Evolutionary conservation across 257 asterid species (phyloP).

Genomic region (Solanum chmielewskii): DNA sequence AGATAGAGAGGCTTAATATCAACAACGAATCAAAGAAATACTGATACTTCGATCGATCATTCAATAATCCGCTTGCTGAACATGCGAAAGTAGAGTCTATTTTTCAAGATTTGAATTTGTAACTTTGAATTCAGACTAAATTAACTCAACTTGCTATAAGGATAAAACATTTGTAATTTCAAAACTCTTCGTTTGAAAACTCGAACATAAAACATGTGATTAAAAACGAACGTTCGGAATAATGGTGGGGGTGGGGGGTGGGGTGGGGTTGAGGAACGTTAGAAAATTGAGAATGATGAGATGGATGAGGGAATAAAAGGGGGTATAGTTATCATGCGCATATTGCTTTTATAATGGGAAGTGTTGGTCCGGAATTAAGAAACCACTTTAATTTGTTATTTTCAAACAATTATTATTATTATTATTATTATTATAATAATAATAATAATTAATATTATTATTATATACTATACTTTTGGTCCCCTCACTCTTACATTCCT

Average conservation of each 20-base stretch:
- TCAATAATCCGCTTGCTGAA: no score
- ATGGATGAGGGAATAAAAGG: not conserved
- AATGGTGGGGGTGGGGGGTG: not conserved
- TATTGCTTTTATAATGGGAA: constrained; percentile 2
- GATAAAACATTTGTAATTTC: not conserved
- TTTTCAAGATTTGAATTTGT: not conserved
- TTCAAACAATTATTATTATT: constrained; percentile 1
- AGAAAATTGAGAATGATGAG: not conserved
- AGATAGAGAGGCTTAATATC: not conserved
- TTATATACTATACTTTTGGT: not conserved
- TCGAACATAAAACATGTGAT: not conserved
- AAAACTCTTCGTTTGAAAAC: not conserved
- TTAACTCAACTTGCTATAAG: not conserved
- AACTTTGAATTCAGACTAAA: not conserved
- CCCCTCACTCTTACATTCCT: not conserved
- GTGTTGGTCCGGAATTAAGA: constrained; percentile 60
- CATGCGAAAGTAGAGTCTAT: not conserved
- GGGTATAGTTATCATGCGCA: constrained; percentile 26
- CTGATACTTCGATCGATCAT: no score
- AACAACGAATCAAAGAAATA: not conserved
- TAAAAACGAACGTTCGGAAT: not conserved
- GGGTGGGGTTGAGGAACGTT: not conserved
- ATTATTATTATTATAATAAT: not conserved
- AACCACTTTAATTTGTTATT: constrained; percentile 19
- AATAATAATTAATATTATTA: no score